Evolutionary conservation across 768 basidiomycete genomes (phyloP).

Genomic region (Tricholoma hemisulphureum): DNA sequence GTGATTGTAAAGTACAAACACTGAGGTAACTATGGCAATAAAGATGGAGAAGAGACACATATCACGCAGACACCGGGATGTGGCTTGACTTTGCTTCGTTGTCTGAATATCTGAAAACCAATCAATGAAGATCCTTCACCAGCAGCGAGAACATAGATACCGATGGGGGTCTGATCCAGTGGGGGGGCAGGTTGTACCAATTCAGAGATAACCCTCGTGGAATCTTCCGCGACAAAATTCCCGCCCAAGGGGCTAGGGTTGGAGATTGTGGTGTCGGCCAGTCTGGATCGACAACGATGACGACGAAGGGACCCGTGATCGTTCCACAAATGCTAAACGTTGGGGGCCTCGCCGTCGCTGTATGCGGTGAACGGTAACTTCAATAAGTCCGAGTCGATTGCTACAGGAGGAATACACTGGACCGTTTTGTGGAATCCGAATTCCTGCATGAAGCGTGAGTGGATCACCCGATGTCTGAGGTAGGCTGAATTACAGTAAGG

Average conservation of each 20-base stretch:
- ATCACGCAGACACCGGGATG: not conserved
- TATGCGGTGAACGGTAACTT: not conserved
- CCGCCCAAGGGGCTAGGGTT: slow-evolving; percentile 40
- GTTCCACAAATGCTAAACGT: slow-evolving; percentile 29
- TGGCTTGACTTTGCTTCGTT: not conserved
- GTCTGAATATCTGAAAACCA: not conserved
- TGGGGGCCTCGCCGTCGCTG: slow-evolving; percentile 40
- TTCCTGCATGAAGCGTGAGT: slow-evolving; percentile 35
- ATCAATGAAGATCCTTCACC: not conserved
- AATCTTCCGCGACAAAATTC: slow-evolving; percentile 36
- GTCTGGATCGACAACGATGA: slow-evolving; percentile 49
- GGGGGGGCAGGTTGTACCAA: slow-evolving; percentile 43
- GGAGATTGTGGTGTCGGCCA: slow-evolving; percentile 50
- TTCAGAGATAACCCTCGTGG: slow-evolving; percentile 40
- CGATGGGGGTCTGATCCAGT: slow-evolving; percentile 43
- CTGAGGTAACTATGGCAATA: not conserved
- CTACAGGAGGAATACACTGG: not conserved
- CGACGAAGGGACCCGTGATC: slow-evolving; percentile 42
- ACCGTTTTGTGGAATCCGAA: slow-evolving; percentile 36
- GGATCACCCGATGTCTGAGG: slow-evolving; percentile 26
- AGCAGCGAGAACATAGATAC: slow-evolving; percentile 19
- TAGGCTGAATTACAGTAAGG: slow-evolving; percentile 35
- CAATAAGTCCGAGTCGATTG: not conserved
- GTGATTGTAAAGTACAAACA: not conserved
- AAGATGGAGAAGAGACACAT: not conserved